Evolutionary conservation across 345 rosid genomes (phyloP).

Genomic region (Populus tremula): DNA sequence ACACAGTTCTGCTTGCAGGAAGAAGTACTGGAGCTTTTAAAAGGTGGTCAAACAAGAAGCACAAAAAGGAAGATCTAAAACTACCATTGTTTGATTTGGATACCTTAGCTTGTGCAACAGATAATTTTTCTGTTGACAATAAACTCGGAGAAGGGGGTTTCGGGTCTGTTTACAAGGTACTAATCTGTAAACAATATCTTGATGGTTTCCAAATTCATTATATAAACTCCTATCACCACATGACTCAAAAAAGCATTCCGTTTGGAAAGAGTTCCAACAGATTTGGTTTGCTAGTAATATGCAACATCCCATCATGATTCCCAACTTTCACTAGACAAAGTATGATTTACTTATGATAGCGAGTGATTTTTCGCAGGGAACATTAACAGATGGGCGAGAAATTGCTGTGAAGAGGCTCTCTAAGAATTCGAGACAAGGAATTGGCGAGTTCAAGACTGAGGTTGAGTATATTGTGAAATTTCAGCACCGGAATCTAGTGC

Average conservation of each 20-base stretch:
- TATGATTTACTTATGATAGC: not conserved
- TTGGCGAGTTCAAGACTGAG: constrained; percentile 31
- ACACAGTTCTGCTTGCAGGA: not conserved
- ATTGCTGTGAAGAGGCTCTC: constrained; percentile 36
- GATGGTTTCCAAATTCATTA: not conserved
- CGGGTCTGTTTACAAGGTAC: not conserved
- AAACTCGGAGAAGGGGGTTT: constrained; percentile 9
- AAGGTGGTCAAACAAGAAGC: not conserved
- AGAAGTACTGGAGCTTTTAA: not conserved
- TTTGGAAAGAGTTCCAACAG: not conserved
- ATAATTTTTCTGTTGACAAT: not conserved
- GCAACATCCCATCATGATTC: not conserved
- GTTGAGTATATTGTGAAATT: constrained; percentile 27
- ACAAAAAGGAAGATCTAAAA: not conserved
- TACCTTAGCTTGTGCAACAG: not conserved
- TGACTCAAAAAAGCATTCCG: not conserved
- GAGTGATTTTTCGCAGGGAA: constrained; percentile 20
- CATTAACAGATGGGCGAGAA: constrained; percentile 23
- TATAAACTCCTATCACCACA: not conserved
- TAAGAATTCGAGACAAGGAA: constrained; percentile 24
- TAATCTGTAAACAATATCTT: not conserved
- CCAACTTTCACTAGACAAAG: not conserved
- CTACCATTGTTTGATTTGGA: not conserved
- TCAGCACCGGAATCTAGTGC: constrained; percentile 33
- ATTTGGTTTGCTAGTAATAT: not conserved